Percentiles rank a stretch among this genome's conserved stretches.
Evolutionary conservation across 139 green algal species (phyloP).

Genomic region (Mychonastes homosphaera): DNA sequence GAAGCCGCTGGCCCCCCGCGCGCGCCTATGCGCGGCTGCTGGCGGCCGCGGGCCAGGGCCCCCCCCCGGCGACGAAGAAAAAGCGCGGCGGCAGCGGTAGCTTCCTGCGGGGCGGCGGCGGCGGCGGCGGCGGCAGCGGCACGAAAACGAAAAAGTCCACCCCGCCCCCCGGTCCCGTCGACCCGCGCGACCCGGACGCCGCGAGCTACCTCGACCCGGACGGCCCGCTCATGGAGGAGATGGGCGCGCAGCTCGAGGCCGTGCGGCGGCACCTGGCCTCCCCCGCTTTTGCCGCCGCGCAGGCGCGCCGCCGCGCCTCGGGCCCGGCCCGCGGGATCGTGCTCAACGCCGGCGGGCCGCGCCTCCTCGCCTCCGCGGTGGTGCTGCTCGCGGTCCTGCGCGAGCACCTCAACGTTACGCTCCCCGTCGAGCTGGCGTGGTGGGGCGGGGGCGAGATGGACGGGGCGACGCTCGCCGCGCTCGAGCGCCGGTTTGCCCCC

Average conservation of each 20-base stretch:
- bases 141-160: no score
- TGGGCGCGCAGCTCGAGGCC: neutral
- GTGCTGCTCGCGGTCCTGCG: conserved; percentile 25
- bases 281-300: neutral
- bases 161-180: no score
- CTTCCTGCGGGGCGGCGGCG: no score
- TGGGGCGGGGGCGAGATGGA: conserved; percentile 36
- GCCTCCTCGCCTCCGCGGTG: conserved; percentile 21
- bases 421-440: conserved; percentile 48
- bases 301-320: neutral
- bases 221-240: neutral
- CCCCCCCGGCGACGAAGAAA: no score
- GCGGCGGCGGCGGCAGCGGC: no score
- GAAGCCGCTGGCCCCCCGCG: no score
- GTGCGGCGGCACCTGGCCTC: neutral
- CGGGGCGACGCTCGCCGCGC: conserved; percentile 10
- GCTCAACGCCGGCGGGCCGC: conserved; percentile 25
- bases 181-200: conserved; percentile 5
- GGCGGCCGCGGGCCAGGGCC: no score
- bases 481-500: conserved; percentile 22
- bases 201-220: conserved; percentile 1
- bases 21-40: no score
- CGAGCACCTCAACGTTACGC: conserved; percentile 14
- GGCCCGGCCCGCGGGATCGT: conserved; percentile 23
- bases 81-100: no score